Base-by-base conservation (phyloP, 257 asterid species). In the Thymus mandschuricus region DNA sequence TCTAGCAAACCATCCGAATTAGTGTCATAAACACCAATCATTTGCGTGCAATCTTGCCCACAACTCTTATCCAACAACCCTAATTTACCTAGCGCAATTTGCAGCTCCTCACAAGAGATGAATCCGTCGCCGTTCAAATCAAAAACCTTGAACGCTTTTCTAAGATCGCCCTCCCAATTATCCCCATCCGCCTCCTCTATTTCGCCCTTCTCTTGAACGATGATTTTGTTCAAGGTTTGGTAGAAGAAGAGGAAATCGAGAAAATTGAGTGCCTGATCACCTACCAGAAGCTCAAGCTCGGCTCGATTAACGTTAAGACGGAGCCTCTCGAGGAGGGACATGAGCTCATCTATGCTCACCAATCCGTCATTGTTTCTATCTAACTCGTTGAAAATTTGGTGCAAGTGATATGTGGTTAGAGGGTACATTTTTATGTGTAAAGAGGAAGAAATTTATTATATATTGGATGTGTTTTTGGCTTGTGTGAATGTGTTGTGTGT, bases 1-100 rank as follows among this genome's bases (percentile, higher is more conserved):
- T 89, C 93, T 60, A 89, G 81, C 68, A 80, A 64, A 2, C 93
- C 96, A 78, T 89, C 93, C 0, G 80, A 79, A 74, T 89, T 86
- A 0, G 57, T 50, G 48, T 89, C 92, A 8, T 80, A 89, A 10
- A 60, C 79, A 0, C 71, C 70, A 60, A 87, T 85, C 84, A 87
- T 79, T 8, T 50, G 60, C 69, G 34, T 76, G 50, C 91, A 83
- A 68, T 87, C 89, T 15, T 46, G 59, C 6, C 75, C 78, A 66
- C 75, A 60, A 3, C 44, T 29, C 11, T 78, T 80, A 70, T 84
- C 87, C 84, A 82, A 76, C 15, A 84, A 63, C 69, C 90, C 92
- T 65, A 88, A 70, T 60, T 69, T 86, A 28, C 76, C 70, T 70
- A 88, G 49, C 3, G 80, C 88, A 52, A 21, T 72, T 21, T 76